Evolutionary conservation across 768 basidiomycete genomes (phyloP).

Genomic region (Serendipita sp.): DNA sequence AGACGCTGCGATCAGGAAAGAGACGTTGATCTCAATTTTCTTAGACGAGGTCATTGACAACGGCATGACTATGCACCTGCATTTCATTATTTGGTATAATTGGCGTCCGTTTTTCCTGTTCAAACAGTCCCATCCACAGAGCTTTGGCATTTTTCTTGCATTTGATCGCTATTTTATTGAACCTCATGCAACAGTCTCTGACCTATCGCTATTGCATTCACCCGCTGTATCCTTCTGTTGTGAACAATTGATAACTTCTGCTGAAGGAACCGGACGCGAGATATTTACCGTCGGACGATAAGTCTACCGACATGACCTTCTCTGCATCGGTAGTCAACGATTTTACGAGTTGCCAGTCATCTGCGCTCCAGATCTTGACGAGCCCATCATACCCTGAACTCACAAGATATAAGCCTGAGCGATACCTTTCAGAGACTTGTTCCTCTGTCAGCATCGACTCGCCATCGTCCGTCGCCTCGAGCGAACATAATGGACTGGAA

Average conservation of each 20-base stretch:
- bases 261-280: slow-evolving; percentile 87
- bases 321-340: slow-evolving; percentile 86
- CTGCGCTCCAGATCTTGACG: slow-evolving; percentile 93
- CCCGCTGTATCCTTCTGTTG: slow-evolving; percentile 38
- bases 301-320: slow-evolving; percentile 98
- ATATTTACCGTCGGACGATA: slow-evolving; percentile 66
- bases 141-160: background rate
- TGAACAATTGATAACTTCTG: slow-evolving; percentile 86
- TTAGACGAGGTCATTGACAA: background rate
- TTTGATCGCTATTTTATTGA: background rate
- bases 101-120: background rate
- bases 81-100: background rate
- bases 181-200: background rate
- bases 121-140: background rate
- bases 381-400: slow-evolving; percentile 89
- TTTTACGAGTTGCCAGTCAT: slow-evolving; percentile 89
- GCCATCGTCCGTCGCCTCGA: slow-evolving; percentile 24
- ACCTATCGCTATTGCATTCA: background rate
- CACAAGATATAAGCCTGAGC: slow-evolving; percentile 82
- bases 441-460: slow-evolving; percentile 35
- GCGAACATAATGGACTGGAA: slow-evolving; percentile 28
- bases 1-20: slow-evolving; percentile 8
- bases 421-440: slow-evolving; percentile 30
- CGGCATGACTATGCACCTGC: background rate
- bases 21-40: background rate